phyloP scores from a whole-genome alignment of 2,329 filamentous ascomycete species.

The Trichophyton equinum region DNA sequence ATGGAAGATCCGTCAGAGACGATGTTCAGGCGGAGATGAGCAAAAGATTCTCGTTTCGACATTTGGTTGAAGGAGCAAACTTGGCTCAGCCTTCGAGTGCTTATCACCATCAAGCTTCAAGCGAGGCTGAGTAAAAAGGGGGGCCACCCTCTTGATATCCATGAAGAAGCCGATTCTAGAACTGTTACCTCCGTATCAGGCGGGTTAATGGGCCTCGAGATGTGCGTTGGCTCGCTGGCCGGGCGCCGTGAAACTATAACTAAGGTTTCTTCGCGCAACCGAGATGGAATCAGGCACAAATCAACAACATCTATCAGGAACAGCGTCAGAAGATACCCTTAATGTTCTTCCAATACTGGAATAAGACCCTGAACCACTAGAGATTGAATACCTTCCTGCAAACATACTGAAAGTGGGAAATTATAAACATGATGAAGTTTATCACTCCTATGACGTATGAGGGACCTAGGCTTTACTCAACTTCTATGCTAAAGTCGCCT shows the following conservation, averaged over 20 bases:
- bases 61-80: too few relatives aligned
- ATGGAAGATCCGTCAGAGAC: not conserved
- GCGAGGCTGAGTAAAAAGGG: not conserved
- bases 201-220: too few relatives aligned
- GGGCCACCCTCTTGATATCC: not conserved
- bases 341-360: too few relatives aligned
- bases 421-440: not conserved
- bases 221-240: too few relatives aligned
- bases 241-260: too few relatives aligned
- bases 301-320: too few relatives aligned
- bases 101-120: constrained; percentile 1
- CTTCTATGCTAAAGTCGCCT: not conserved
- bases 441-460: not conserved
- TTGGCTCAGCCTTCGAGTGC: not conserved
- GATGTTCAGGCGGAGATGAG: not conserved
- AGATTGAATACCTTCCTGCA: not conserved
- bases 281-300: too few relatives aligned
- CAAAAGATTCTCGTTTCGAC: not conserved
- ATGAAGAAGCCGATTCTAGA: too few relatives aligned
- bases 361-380: too few relatives aligned
- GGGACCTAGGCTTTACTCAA: not conserved
- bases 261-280: too few relatives aligned
- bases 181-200: too few relatives aligned
- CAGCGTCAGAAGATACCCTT: too few relatives aligned
- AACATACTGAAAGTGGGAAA: not conserved